A percentile compares a stretch with the other conserved stretches of the same genome.
These are phyloP conservation scores for Monosporascus sp. DNA, from an alignment of 2,329 filamentous ascomycete genomes.

Conservation along the genomic window DNA sequence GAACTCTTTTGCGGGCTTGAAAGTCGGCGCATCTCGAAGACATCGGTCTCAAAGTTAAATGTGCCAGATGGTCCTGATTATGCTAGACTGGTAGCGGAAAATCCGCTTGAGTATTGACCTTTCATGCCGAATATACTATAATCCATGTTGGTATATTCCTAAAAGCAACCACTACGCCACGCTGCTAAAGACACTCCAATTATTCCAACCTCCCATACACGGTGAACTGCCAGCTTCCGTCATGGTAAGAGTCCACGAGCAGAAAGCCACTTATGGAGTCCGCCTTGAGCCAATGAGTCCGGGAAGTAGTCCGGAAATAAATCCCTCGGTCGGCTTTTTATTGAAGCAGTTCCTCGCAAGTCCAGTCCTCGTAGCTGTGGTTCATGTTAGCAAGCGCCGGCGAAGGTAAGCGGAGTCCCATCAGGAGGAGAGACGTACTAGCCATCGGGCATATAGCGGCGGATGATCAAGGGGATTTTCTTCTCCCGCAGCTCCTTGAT, in stretches of 20 bases:
- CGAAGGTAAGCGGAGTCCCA: constrained; percentile 1
- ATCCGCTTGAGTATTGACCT: too few relatives aligned
- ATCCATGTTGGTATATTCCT: neutral
- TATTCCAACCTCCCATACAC: neutral
- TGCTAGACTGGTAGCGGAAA: too few relatives aligned
- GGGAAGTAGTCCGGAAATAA: neutral
- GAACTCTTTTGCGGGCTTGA: too few relatives aligned
- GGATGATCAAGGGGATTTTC: constrained; percentile 94
- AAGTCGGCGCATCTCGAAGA: too few relatives aligned
- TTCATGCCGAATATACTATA: neutral
- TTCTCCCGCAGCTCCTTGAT: constrained; percentile 97
- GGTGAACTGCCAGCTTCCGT: neutral
- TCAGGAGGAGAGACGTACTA: constrained; percentile 56
- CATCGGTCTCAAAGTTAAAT: too few relatives aligned
- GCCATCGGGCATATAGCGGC: constrained; percentile 93
- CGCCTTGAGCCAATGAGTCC: neutral
- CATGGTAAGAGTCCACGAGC: too few relatives aligned
- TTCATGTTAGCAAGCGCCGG: constrained; percentile 11
- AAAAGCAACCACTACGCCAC: constrained; percentile 1
- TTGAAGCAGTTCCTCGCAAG: constrained; percentile 86
- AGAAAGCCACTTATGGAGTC: neutral
- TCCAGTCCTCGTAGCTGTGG: constrained; percentile 96
- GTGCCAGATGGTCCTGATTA: too few relatives aligned
- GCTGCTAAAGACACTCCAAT: neutral
- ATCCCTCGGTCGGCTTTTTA: constrained; percentile 22